Evolutionary conservation across 306 rosid species (phyloP).

Genomic region (Cucumis sativus): DNA sequence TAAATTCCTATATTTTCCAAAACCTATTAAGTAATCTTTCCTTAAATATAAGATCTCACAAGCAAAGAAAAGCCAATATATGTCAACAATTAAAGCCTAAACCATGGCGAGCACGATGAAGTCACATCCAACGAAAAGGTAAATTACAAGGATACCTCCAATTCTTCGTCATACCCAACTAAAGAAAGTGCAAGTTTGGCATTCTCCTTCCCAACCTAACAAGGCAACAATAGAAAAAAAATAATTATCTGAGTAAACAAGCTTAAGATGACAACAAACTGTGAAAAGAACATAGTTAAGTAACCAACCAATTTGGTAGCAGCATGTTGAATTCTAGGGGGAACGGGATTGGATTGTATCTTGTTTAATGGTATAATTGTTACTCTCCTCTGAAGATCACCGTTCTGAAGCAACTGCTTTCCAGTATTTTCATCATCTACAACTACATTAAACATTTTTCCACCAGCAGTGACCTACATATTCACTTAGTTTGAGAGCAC

Average conservation of each 20-base stretch:
- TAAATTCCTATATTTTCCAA: neutral
- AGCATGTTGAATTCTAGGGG: slow-evolving; percentile 46
- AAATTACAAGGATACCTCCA: slow-evolving; percentile 40
- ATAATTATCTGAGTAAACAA: neutral
- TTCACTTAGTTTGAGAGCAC: slow-evolving; percentile 5
- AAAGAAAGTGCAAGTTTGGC: slow-evolving; percentile 77
- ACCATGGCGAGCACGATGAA: neutral
- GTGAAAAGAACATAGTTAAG: slow-evolving; percentile 7
- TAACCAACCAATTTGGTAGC: slow-evolving; percentile 58
- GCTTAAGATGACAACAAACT: slow-evolving; percentile 1
- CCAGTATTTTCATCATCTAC: slow-evolving; percentile 89
- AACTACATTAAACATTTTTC: slow-evolving; percentile 82
- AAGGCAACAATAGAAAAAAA: slow-evolving; percentile 14
- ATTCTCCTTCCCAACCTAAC: slow-evolving; percentile 83
- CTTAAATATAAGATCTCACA: neutral
- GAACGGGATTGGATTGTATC: slow-evolving; percentile 50
- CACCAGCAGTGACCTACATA: slow-evolving; percentile 88
- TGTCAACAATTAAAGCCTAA: slow-evolving; percentile 6
- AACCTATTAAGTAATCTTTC: too few relatives aligned
- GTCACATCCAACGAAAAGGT: slow-evolving; percentile 9
- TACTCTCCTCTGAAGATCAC: slow-evolving; percentile 79
- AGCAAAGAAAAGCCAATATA: neutral
- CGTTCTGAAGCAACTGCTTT: slow-evolving; percentile 79
- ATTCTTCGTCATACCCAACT: slow-evolving; percentile 77
- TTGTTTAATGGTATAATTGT: slow-evolving; percentile 93